Conservation (phyloP, 345 rosid genomes). For the Hevea brasiliensis region DNA sequence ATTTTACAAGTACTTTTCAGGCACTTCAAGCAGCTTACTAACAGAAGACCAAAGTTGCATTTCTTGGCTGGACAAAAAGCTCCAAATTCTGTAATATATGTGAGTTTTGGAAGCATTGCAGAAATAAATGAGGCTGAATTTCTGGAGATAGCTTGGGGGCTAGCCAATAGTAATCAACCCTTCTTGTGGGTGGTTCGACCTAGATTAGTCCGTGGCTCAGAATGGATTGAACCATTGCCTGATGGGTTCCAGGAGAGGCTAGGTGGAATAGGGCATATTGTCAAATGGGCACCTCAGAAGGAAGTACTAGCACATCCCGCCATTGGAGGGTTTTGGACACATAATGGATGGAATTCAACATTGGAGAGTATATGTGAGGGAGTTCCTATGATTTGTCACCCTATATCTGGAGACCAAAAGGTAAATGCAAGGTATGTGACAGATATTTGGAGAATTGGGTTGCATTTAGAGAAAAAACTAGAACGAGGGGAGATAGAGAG, state of each 20-base stretch:
- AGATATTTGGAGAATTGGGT: too few species aligned
- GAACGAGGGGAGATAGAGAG: conserved; percentile 42
- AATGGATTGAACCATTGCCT: not conserved
- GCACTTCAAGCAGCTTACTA: conserved; percentile 26
- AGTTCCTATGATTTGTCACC: too few species aligned
- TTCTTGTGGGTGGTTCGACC: conserved; percentile 8
- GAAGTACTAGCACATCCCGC: not conserved
- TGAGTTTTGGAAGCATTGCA: conserved; percentile 44
- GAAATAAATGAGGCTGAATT: not conserved
- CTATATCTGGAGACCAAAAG: too few species aligned
- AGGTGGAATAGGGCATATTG: not conserved
- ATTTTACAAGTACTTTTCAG: conserved; percentile 32
- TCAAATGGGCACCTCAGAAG: conserved; percentile 3
- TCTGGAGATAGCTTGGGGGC: conserved; percentile 6
- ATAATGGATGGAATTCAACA: too few species aligned
- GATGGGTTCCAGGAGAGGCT: not conserved
- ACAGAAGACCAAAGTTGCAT: conserved; percentile 40
- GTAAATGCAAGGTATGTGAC: too few species aligned
- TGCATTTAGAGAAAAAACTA: conserved; percentile 37
- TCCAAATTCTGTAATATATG: conserved; percentile 35
- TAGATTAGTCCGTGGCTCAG: not conserved
- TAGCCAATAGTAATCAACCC: not conserved
- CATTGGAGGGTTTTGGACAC: not conserved
- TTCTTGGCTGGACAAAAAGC: conserved; percentile 44
- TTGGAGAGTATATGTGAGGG: too few species aligned